Base-by-base conservation (phyloP, 176 grass and related monocot species). In the Phyllostachys edulis region DNA sequence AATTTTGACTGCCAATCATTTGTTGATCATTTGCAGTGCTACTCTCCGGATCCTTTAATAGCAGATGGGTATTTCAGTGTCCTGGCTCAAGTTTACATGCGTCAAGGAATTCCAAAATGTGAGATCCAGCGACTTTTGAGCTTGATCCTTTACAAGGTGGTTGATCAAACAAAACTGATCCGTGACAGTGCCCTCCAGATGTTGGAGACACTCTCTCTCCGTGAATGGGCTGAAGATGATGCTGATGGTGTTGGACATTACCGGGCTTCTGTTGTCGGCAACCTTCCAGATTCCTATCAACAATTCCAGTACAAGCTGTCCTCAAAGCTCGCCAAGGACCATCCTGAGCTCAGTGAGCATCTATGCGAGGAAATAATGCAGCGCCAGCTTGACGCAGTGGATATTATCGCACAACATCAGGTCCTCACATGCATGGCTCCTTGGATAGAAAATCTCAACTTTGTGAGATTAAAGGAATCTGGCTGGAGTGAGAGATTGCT, bases 381-480 rank as follows among this genome's bases (percentile, higher is more conserved):
- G 86, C 93, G 96, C 34, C 96, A 95, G 67, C 96, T 98, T 84
- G 96, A 98, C 38, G 91, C 93, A 9, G 96, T 94, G 52, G 96
- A 98, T 76, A 98, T 98, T 63, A 98, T 98, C 66, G 96, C 96
- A 78, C 96, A 98, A 37, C 96, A 98, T 93, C 93, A 98, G 82
- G 96, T 98, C 57, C 81, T 98, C 79, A 98, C 96, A 60, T 98
- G 96, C 80, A 90, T 98, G 91, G 96, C 93, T 82, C 96, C 96
- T 86, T 98, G 96, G 96, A 98, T 98, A 84, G 89, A 98, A 83
- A 98, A 98, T 83, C 88, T 98, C 15, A 95, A 98, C 69, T 98
- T 98, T 78, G 82, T 90, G 76, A 95, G 94, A 76, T 83, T 95
- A 65, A 92, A 89, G 85, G 92, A 95, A 40, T 95, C 96, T 85